phyloP scores from a whole-genome alignment of 2,329 filamentous ascomycete species.

The Verticillium nubilum region DNA sequence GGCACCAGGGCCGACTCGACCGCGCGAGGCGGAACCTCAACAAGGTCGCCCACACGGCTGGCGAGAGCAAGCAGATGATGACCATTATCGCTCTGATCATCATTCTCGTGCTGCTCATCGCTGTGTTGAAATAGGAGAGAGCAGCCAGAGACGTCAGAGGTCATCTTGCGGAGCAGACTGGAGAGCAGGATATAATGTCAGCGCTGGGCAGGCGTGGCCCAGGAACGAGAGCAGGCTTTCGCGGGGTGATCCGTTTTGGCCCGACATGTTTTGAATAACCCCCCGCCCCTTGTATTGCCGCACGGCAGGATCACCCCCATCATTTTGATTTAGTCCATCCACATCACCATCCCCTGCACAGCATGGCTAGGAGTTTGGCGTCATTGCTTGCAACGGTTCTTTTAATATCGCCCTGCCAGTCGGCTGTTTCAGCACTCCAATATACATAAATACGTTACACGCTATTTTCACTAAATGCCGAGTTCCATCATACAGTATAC shows the following conservation, averaged over 20 bases:
- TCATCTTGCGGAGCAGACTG: too few species aligned
- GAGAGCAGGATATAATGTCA: too few species aligned
- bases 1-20: constrained; percentile 72
- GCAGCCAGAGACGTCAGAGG: too few species aligned
- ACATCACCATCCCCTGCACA: not conserved
- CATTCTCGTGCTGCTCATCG: constrained; percentile 75
- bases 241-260: not conserved
- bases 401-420: not conserved
- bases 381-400: not conserved
- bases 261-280: not conserved
- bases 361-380: not conserved
- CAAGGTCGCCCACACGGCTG: constrained; percentile 65
- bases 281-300: not conserved
- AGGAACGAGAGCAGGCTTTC: not conserved
- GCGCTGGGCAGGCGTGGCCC: not conserved
- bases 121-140: constrained; percentile 62
- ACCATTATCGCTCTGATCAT: constrained; percentile 78
- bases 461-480: not conserved
- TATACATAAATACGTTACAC: not conserved
- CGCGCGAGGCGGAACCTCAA: constrained; percentile 69
- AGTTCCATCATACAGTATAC: not conserved
- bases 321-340: not conserved
- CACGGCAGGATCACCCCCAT: not conserved
- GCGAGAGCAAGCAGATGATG: constrained; percentile 83
- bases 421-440: not conserved